Conservation (phyloP, 164 flowering plant genomes). For the Hamamelis virginiana region DNA sequence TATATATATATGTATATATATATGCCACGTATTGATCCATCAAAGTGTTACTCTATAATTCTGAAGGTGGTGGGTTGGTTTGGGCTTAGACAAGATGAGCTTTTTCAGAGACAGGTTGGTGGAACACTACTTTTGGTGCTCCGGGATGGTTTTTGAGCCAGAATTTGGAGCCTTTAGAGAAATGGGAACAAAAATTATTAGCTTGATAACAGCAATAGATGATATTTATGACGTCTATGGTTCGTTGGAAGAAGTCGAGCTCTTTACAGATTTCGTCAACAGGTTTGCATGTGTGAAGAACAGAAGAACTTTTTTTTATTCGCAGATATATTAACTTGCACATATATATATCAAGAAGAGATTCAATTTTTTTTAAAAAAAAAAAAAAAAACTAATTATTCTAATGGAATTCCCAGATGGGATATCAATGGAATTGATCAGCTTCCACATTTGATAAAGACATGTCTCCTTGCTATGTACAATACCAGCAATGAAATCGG, state of each 20-base stretch:
- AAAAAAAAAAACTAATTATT: no score
- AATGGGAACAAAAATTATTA: background rate
- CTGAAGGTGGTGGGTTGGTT: background rate
- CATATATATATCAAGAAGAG: background rate
- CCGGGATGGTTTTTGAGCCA: background rate
- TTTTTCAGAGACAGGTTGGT: background rate
- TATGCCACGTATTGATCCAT: no score
- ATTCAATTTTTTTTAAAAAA: no score
- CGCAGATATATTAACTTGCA: background rate
- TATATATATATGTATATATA: no score
- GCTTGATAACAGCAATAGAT: background rate
- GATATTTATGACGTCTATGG: slow-evolving; percentile 7
- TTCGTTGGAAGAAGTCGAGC: background rate
- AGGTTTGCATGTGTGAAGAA: slow-evolving; percentile 1
- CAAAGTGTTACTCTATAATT: no score
- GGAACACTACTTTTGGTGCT: background rate
- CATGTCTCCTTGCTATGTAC: background rate
- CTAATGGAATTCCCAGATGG: background rate
- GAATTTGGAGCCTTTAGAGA: background rate
- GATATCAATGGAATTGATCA: background rate
- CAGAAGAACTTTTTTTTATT: no score
- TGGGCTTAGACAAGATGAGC: background rate
- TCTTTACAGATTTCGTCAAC: slow-evolving; percentile 3
- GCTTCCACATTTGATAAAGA: background rate
- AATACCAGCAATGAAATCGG: background rate